Conservation (phyloP, 352 stramenopile species). For the Phytophthora lateralis region DNA sequence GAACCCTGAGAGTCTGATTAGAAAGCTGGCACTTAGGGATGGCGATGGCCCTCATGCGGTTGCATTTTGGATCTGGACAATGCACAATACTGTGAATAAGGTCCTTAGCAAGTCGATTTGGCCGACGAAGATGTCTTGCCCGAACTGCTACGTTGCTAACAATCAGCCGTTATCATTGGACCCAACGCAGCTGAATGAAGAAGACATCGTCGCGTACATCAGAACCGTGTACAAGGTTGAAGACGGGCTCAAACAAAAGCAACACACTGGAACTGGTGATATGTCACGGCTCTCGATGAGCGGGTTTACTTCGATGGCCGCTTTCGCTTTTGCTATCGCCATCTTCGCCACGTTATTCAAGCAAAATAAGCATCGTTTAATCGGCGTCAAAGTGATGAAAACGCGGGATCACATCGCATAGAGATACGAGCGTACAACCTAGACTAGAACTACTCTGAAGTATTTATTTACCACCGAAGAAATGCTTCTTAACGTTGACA, state of each 20-base stretch:
- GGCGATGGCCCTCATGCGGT: slow-evolving; percentile 45
- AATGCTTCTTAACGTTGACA: too few relatives aligned
- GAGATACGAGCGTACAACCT: neutral
- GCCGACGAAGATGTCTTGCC: slow-evolving; percentile 54
- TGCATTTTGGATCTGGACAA: slow-evolving; percentile 74
- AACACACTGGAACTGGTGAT: slow-evolving; percentile 14
- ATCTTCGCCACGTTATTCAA: slow-evolving; percentile 16
- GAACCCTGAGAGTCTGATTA: slow-evolving; percentile 59
- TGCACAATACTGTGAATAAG: slow-evolving; percentile 85
- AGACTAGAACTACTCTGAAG: neutral
- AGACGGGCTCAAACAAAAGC: slow-evolving; percentile 29
- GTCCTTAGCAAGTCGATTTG: slow-evolving; percentile 64
- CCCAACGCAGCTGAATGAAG: slow-evolving; percentile 40
- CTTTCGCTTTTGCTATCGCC: slow-evolving; percentile 30
- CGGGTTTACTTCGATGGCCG: slow-evolving; percentile 37
- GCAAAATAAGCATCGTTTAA: slow-evolving; percentile 26
- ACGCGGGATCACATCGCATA: slow-evolving; percentile 33
- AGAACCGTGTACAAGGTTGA: slow-evolving; percentile 49
- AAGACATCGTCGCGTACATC: slow-evolving; percentile 58
- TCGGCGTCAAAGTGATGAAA: slow-evolving; percentile 25
- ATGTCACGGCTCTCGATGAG: slow-evolving; percentile 27
- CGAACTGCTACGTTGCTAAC: slow-evolving; percentile 50
- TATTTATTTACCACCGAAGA: too few relatives aligned
- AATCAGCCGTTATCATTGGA: slow-evolving; percentile 48
- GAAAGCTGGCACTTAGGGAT: slow-evolving; percentile 43